Evolutionary conservation across 2,329 filamentous ascomycete species (phyloP), one percentile per base, ranked within the genome.

Genomic region (Colletotrichum sidae): DNA sequence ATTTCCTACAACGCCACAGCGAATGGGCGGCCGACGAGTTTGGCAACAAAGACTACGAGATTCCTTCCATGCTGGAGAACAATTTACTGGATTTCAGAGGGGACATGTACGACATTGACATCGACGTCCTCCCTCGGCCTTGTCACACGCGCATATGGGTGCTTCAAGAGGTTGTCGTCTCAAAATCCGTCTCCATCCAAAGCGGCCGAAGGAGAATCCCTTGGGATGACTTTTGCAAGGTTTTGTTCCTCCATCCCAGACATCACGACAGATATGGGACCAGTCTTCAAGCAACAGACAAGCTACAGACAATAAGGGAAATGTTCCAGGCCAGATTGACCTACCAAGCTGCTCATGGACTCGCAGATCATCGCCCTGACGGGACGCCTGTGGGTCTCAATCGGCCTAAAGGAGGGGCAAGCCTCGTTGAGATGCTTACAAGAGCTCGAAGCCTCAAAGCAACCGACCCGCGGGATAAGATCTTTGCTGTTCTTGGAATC

Each of bases 221-320:
- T 17, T 53, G 50, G 50, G 37, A 53, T 37, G 50, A 53, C 35
- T 53, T 53, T 25, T 53, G 50, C 50, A 53, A 39, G 11, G 0
- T 1, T 15, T 10, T 53, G 1, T 34, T 39, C 12, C 12, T 39
- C 11, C 0, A 1, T 0, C 0, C 50, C 8, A 0, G 50, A 8
- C 12, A 38, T 8, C 1, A 52, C 0, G 37, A 17, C n/a, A 35
- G 11, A 11, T 52, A 52, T 12, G 0, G 0, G 3, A 10, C 17
- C 15, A 17, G 15, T 17, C 15, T 17, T 17, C 15, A 17, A 2
- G 2, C 15, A 17, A 17, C 15, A 17, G 15, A 17, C 15, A 17
- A 17, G 15, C 15, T 17, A 17, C 15, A 17, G 2, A 17, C 15
- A 17, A 17, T 17, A 17, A 17, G 2, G 15, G 15, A 17, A 17